These are phyloP conservation scores for Cytospora piceicola DNA, from an alignment of 2,329 filamentous ascomycete species.

Conservation along the genomic window DNA sequence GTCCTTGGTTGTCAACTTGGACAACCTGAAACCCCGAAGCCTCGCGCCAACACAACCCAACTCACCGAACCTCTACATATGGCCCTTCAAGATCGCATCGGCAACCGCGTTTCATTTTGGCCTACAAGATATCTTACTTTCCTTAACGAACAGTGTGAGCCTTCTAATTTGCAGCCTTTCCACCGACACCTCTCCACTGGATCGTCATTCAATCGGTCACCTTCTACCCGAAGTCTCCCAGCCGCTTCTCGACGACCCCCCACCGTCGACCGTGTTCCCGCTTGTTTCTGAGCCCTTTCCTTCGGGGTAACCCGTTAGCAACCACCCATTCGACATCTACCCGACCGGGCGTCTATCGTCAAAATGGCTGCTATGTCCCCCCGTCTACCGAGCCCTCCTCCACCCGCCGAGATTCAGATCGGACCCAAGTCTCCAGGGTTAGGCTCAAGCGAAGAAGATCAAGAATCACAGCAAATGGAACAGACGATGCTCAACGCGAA, in stretches of 20 bases:
- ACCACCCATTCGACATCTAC: background rate
- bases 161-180: background rate
- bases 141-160: background rate
- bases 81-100: background rate
- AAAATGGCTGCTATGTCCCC: slow-evolving; percentile 76
- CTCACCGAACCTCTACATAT: background rate
- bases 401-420: slow-evolving; percentile 92
- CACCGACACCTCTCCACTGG: slow-evolving; percentile 1
- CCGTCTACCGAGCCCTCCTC: slow-evolving; percentile 91
- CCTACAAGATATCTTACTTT: background rate
- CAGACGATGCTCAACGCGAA: slow-evolving; percentile 70
- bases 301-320: background rate
- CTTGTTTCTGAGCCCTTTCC: background rate
- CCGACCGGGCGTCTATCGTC: slow-evolving; percentile 45
- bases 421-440: slow-evolving; percentile 47
- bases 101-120: background rate
- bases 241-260: background rate
- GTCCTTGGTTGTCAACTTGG: slow-evolving; percentile 10
- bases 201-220: slow-evolving; percentile 14
- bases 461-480: slow-evolving; percentile 65
- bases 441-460: slow-evolving; percentile 49
- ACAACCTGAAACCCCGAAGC: slow-evolving; percentile 3
- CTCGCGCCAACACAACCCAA: slow-evolving; percentile 1
- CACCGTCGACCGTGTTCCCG: background rate
- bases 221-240: background rate